Evolutionary conservation across 176 grass and related monocot species (phyloP).

Genomic region (Ananas comosus): DNA sequence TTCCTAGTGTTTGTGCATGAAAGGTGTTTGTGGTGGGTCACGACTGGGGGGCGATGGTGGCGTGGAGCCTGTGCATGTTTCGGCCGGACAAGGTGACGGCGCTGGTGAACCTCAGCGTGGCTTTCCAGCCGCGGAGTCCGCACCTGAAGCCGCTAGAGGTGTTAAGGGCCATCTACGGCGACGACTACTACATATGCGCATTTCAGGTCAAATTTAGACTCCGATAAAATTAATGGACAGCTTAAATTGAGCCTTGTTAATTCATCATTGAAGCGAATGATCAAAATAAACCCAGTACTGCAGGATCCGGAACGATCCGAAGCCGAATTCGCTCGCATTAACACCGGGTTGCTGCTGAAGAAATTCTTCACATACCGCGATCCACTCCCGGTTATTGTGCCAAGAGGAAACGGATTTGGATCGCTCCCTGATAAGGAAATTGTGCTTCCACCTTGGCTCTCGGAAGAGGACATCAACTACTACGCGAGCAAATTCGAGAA

Average conservation of each 20-base stretch:
- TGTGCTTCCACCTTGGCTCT: slow-evolving; percentile 36
- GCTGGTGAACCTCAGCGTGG: slow-evolving; percentile 36
- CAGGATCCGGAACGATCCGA: slow-evolving; percentile 34
- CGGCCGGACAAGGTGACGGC: slow-evolving; percentile 38
- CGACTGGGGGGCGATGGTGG: slow-evolving; percentile 39
- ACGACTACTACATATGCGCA: slow-evolving; percentile 38
- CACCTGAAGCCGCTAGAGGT: slow-evolving; percentile 20
- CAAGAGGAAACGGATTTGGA: slow-evolving; percentile 24
- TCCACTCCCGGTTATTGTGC: slow-evolving; percentile 26
- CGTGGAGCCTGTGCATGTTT: slow-evolving; percentile 36
- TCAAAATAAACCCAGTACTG: neutral
- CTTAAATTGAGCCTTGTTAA: too few species aligned
- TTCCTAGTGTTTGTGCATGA: too few species aligned
- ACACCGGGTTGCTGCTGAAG: slow-evolving; percentile 24
- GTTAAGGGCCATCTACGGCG: slow-evolving; percentile 26
- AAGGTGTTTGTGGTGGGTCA: slow-evolving; percentile 51
- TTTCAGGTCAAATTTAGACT: slow-evolving; percentile 31
- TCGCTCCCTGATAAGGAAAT: slow-evolving; percentile 18
- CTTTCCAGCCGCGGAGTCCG: slow-evolving; percentile 25
- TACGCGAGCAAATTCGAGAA: slow-evolving; percentile 23
- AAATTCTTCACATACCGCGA: slow-evolving; percentile 41
- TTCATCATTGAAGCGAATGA: too few species aligned
- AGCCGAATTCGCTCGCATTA: slow-evolving; percentile 23
- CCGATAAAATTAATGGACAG: neutral
- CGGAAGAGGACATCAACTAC: slow-evolving; percentile 32